Evolutionary conservation across 2,329 filamentous ascomycete genomes (phyloP), one percentile per base, ranked within the genome.

Genomic region (Calonectria honghensis): DNA sequence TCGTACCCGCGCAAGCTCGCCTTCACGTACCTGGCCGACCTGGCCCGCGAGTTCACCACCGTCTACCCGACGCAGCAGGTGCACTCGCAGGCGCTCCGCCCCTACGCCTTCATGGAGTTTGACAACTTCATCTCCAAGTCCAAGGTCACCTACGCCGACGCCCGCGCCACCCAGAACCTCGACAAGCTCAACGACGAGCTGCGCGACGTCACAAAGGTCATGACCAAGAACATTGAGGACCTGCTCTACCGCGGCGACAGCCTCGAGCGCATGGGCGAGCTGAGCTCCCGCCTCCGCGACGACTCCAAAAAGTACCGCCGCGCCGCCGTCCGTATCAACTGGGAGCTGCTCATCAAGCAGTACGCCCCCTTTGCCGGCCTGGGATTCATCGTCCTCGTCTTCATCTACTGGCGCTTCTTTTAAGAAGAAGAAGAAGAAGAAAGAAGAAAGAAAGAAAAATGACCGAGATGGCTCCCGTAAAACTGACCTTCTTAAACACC

Each of bases 201-300:
- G 78, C 94, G 96, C 85, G 97, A 98, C 86, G 97, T 99, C 70
- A 98, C 97, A 1, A 96, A 98, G 87, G 96, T 99, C 83, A 99
- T 99, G 97, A 98, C 96, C 71, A 98, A 98, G 91, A 99, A 99
- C 85, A 98, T 99, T 80, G 97, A 99, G 89, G 97, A 99, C 85
- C 88, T 99, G 83, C 88, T 99, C 68, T 99, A 99, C 85, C 90
- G 97, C 76, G 97, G 97, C 35, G 97, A 99, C 84, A 97, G 93
- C 81, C 87, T 99, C 79, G 97, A 99, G 87, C 92, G 96, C 82
- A 99, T 99, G 97, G 96, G 97, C 75, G 96, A 98, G 87, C 94
- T 98, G 83, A 97, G 94, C 81, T 94, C 92, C 72, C 89, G 96
- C 76, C 86, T 99, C 84, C 90, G 95, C 77, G 97, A 99, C 84